Conservation (phyloP, 2,329 filamentous ascomycete species). For the Fusarium compactum region DNA sequence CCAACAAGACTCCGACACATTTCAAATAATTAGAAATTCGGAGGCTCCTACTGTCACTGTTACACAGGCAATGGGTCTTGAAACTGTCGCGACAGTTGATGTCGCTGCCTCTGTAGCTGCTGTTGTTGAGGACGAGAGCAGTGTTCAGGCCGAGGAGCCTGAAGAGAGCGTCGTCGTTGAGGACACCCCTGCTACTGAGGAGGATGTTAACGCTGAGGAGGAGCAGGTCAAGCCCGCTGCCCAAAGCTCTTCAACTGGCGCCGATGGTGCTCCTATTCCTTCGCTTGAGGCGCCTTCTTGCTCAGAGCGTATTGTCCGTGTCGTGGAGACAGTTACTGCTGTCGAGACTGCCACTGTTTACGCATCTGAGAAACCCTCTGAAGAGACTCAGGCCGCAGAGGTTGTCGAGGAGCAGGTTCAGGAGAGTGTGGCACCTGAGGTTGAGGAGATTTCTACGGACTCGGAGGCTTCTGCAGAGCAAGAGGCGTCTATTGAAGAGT, state of each 20-base stretch:
- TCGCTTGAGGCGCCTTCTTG: conserved; percentile 17
- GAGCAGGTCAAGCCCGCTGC: not conserved
- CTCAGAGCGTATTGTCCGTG: conserved; percentile 36
- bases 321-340: conserved; percentile 52
- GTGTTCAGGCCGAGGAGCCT: conserved; percentile 45
- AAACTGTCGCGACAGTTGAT: conserved; percentile 15
- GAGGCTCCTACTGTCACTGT: conserved; percentile 46
- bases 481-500: conserved; percentile 8
- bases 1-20: conserved; percentile 41
- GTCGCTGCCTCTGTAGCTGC: conserved; percentile 20
- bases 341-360: conserved; percentile 51
- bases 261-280: not conserved
- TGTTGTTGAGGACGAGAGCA: conserved; percentile 24
- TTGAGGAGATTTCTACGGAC: not conserved
- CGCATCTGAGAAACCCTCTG: conserved; percentile 46
- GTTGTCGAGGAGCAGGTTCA: conserved; percentile 9
- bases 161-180: conserved; percentile 22
- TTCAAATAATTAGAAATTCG: conserved; percentile 47
- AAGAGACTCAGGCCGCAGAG: conserved; percentile 27
- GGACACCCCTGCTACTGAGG: not conserved
- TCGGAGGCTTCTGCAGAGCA: conserved; percentile 1
- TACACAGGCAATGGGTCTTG: conserved; percentile 31
- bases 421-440: conserved; percentile 2
- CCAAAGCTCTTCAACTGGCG: not conserved
- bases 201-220: not conserved